Evolutionary conservation across 2,329 filamentous ascomycete genomes (phyloP).

Genomic region (Pseudogymnoascus sp.): DNA sequence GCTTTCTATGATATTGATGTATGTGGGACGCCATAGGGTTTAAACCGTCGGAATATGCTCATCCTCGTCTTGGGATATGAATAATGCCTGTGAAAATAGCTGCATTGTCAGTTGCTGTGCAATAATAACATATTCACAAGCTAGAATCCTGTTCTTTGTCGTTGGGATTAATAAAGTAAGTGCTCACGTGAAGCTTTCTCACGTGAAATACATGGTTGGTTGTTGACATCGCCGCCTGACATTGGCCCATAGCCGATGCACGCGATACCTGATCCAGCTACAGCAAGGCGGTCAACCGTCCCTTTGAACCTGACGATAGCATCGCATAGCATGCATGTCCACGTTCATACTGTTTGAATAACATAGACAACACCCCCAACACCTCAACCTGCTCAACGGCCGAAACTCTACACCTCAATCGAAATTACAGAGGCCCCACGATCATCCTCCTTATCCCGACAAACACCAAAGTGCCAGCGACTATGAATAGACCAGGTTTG

Average conservation of each 20-base stretch:
- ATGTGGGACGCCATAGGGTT: not conserved
- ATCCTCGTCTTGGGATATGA: not conserved
- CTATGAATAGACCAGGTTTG: conserved; percentile 6
- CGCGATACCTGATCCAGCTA: conserved; percentile 8
- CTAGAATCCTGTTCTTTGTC: not conserved
- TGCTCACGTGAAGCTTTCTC: not conserved
- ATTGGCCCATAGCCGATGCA: conserved; percentile 1
- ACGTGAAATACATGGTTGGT: not conserved
- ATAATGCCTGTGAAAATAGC: not conserved
- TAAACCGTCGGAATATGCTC: too few species aligned
- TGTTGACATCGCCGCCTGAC: conserved; percentile 1
- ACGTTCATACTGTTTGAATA: not conserved
- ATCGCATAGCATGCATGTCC: conserved; percentile 7
- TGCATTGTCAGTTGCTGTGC: not conserved
- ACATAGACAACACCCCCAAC: not conserved
- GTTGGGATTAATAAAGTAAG: not conserved
- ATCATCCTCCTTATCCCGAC: not conserved
- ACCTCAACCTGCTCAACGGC: not conserved
- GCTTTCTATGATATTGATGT: not conserved
- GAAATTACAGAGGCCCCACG: not conserved
- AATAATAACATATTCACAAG: not conserved
- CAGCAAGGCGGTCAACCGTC: conserved; percentile 4
- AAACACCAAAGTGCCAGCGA: not conserved
- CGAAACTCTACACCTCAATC: not conserved
- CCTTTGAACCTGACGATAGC: conserved; percentile 6